phyloP scores from a whole-genome alignment of 2,329 filamentous ascomycete genomes.

The Paraphaeosphaeria sporulosa region DNA sequence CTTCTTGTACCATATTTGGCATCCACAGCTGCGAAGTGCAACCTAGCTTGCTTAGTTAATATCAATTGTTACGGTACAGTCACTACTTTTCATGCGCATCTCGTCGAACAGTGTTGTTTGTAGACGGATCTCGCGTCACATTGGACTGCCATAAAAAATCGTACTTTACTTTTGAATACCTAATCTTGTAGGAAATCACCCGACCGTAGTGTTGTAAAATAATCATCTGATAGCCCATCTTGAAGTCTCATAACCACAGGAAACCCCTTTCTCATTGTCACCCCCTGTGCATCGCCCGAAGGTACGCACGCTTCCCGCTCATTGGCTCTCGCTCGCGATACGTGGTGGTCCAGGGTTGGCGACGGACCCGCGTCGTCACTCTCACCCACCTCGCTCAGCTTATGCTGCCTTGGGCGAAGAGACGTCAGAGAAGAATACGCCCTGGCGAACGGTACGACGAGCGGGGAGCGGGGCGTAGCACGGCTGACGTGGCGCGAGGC shows the following conservation, averaged over 20 bases:
- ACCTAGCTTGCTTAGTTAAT: background rate
- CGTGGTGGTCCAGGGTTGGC: background rate
- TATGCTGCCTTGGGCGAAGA: background rate
- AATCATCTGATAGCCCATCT: too few species aligned
- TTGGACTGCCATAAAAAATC: too few species aligned
- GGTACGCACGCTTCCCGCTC: background rate
- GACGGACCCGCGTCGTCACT: background rate
- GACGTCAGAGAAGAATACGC: background rate
- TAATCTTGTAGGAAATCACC: too few species aligned
- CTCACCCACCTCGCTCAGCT: background rate
- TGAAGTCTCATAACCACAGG: too few species aligned
- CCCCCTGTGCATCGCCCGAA: background rate
- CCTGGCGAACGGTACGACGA: background rate
- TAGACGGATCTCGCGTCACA: too few species aligned
- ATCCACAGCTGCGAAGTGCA: background rate
- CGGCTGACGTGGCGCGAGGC: too few species aligned
- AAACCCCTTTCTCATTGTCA: too few species aligned
- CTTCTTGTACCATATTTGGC: slow-evolving; percentile 19
- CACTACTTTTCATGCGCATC: background rate
- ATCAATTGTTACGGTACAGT: background rate
- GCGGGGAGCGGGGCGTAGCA: too few species aligned
- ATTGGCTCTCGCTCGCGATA: background rate
- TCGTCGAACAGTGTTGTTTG: background rate
- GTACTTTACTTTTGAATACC: too few species aligned
- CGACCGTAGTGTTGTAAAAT: too few species aligned